Conservation (phyloP, 2,329 filamentous ascomycete species). For the Alternaria viburni region DNA sequence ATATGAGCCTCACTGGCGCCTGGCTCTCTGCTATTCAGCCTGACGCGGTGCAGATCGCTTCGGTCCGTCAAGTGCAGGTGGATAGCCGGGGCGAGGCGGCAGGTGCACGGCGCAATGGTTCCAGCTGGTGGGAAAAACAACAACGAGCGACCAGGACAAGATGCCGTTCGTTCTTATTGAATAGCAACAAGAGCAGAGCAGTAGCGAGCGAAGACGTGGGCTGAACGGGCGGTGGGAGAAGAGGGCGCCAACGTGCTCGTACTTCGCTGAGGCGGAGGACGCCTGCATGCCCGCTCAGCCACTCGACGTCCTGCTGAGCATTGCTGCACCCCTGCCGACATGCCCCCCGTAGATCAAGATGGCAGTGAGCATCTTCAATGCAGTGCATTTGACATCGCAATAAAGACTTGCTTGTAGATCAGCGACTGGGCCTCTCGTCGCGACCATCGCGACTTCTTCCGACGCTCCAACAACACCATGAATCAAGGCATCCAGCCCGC, state of each 20-base stretch:
- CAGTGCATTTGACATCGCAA: background rate
- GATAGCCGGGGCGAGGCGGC: slow-evolving; percentile 18
- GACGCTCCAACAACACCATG: background rate
- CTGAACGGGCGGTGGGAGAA: slow-evolving; percentile 11
- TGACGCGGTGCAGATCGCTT: slow-evolving; percentile 30
- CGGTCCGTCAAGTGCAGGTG: slow-evolving; percentile 15
- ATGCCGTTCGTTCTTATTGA: background rate
- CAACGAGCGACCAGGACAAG: slow-evolving; percentile 3
- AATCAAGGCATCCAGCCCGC: background rate
- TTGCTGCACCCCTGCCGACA: slow-evolving; percentile 10
- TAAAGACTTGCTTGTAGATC: background rate
- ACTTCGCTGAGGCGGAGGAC: slow-evolving; percentile 26
- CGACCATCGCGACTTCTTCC: background rate
- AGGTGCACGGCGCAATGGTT: slow-evolving; percentile 13
- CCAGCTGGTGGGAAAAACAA: slow-evolving; percentile 8
- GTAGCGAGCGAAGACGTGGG: slow-evolving; percentile 1
- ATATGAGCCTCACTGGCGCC: slow-evolving; percentile 15
- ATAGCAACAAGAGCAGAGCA: background rate
- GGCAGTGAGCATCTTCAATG: background rate
- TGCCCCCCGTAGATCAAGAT: slow-evolving; percentile 6
- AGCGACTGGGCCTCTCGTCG: background rate
- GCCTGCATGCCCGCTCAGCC: slow-evolving; percentile 25
- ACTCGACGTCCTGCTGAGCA: slow-evolving; percentile 20
- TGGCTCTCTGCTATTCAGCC: slow-evolving; percentile 26
- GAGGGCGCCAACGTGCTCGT: slow-evolving; percentile 21